These are phyloP conservation scores for Suhomyces anneliseae DNA, from an alignment of 1,139 yeast genomes.

Conservation along the genomic window DNA sequence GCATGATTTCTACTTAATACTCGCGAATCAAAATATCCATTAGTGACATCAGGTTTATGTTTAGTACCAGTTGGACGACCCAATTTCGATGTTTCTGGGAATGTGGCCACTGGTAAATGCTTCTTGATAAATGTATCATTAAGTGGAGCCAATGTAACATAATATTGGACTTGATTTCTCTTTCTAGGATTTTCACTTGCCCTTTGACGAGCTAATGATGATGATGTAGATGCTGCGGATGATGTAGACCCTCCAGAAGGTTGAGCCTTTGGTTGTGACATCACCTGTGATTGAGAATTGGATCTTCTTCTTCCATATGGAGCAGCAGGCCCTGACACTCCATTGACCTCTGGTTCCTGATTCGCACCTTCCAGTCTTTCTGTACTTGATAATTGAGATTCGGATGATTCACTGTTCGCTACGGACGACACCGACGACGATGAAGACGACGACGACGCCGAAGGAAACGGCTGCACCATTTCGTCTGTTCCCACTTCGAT, in stretches of 20 bases:
- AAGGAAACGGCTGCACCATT: slow-evolving; percentile 10
- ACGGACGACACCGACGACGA: not conserved
- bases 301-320: slow-evolving; percentile 31
- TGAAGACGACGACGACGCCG: slow-evolving; percentile 1
- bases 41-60: slow-evolving; percentile 71
- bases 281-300: slow-evolving; percentile 41
- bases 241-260: slow-evolving; percentile 3
- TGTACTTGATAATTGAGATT: not conserved
- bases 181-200: slow-evolving; percentile 21
- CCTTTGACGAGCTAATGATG: slow-evolving; percentile 13
- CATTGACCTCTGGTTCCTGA: not conserved
- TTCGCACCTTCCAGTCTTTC: not conserved
- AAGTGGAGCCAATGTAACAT: slow-evolving; percentile 69
- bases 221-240: slow-evolving; percentile 10
- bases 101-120: slow-evolving; percentile 72
- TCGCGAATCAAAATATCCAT: slow-evolving; percentile 92
- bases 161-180: slow-evolving; percentile 42
- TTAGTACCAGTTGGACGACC: slow-evolving; percentile 85
- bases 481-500: slow-evolving; percentile 7
- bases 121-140: slow-evolving; percentile 84
- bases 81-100: slow-evolving; percentile 79
- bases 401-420: not conserved
- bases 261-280: slow-evolving; percentile 14
- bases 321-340: not conserved
- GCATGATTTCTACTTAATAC: slow-evolving; percentile 95